phyloP scores from a whole-genome alignment of 257 asterid genomes.

The Penstemon eatonii region DNA sequence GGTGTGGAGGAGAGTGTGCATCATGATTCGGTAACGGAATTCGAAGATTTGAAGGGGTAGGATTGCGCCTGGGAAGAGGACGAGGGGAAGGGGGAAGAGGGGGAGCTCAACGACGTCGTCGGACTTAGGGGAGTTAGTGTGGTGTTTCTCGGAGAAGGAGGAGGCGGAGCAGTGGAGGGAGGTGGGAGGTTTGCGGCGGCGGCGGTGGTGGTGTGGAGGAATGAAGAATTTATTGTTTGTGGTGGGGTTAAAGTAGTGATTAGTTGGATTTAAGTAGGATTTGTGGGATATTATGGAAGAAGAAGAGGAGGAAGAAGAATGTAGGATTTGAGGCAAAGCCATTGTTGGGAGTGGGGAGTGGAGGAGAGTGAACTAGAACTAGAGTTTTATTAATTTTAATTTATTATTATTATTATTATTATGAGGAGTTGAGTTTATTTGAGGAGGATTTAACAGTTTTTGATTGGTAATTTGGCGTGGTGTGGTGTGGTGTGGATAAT shows the following conservation, averaged over 20 bases:
- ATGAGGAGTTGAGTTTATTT: neutral
- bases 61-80: slow-evolving; percentile 91
- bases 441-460: neutral
- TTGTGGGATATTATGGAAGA: slow-evolving; percentile 47
- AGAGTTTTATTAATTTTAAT: neutral
- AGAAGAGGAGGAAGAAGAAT: slow-evolving; percentile 45
- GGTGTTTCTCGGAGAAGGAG: slow-evolving; percentile 82
- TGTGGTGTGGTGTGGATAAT: slow-evolving; percentile 32
- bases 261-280: slow-evolving; percentile 44
- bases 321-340: slow-evolving; percentile 85
- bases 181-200: slow-evolving; percentile 42
- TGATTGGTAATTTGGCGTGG: neutral
- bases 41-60: slow-evolving; percentile 95
- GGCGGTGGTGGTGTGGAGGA: slow-evolving; percentile 39
- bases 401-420: neutral
- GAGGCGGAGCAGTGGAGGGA: slow-evolving; percentile 77
- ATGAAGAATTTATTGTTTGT: slow-evolving; percentile 16
- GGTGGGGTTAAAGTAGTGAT: slow-evolving; percentile 29
- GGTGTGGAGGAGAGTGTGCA: slow-evolving; percentile 95
- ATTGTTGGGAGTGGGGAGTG: slow-evolving; percentile 30
- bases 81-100: slow-evolving; percentile 86
- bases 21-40: slow-evolving; percentile 94
- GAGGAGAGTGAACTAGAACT: neutral
- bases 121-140: slow-evolving; percentile 56
- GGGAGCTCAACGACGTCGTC: slow-evolving; percentile 91